Percentiles rank a stretch among this genome's conserved stretches.
phyloP scores from a whole-genome alignment of 768 basidiomycete species.

The Tylopilus intermedius region DNA sequence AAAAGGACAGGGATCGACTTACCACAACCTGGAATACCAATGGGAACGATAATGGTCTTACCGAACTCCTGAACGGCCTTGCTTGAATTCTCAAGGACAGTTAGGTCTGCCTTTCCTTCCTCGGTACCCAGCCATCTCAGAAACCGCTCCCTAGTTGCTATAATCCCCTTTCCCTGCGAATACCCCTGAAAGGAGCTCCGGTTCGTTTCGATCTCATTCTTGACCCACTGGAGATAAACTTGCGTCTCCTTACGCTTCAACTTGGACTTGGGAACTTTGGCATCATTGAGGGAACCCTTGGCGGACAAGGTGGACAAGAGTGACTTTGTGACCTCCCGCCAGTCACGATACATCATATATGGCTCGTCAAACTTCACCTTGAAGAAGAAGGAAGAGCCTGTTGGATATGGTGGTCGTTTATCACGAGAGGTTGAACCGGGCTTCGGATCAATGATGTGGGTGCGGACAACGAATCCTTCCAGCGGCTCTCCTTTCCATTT shows the following conservation, averaged over 20 bases:
- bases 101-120: slow-evolving; percentile 37
- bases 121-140: slow-evolving; percentile 57
- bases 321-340: slow-evolving; percentile 87
- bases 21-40: slow-evolving; percentile 94
- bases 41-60: slow-evolving; percentile 82
- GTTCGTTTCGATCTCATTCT: slow-evolving; percentile 63
- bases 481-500: slow-evolving; percentile 80
- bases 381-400: slow-evolving; percentile 92
- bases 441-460: slow-evolving; percentile 49
- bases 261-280: slow-evolving; percentile 55
- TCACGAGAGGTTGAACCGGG: slow-evolving; percentile 25
- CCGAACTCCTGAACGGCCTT: slow-evolving; percentile 33
- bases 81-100: slow-evolving; percentile 22
- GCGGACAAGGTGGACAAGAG: slow-evolving; percentile 52
- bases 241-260: slow-evolving; percentile 73
- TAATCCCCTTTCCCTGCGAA: slow-evolving; percentile 75
- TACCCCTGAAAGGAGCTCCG: slow-evolving; percentile 57
- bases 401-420: slow-evolving; percentile 57
- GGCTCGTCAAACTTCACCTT: slow-evolving; percentile 99
- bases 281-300: slow-evolving; percentile 29
- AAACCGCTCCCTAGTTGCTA: slow-evolving; percentile 75
- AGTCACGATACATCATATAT: slow-evolving; percentile 97
- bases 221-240: slow-evolving; percentile 80
- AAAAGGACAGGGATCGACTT: slow-evolving; percentile 22
- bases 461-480: slow-evolving; percentile 93